A percentile compares a stretch with the other conserved stretches of the same genome.
Evolutionary conservation across 2,329 filamentous ascomycete genomes (phyloP).

Genomic region (Amesomyces nigricolor): DNA sequence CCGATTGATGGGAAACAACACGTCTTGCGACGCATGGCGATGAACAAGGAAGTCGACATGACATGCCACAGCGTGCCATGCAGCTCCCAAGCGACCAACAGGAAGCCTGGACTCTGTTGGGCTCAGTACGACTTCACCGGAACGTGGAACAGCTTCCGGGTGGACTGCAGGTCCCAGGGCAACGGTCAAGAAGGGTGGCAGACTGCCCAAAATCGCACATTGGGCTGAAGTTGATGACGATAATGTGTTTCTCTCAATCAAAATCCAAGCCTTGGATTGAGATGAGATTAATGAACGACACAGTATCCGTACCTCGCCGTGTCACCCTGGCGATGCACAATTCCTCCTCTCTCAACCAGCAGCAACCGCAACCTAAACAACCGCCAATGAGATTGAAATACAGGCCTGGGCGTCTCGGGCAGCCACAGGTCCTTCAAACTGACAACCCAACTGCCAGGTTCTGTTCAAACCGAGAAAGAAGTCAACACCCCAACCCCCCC

Average conservation of each 20-base stretch:
- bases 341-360: too few species aligned
- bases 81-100: neutral
- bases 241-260: too few species aligned
- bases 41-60: slow-evolving; percentile 5
- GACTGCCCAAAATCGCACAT: slow-evolving; percentile 1
- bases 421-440: neutral
- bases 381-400: neutral
- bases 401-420: neutral
- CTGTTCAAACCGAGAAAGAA: too few species aligned
- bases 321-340: too few species aligned
- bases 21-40: slow-evolving; percentile 3
- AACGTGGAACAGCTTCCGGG: neutral
- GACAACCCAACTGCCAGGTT: neutral
- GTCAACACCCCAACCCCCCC: too few species aligned
- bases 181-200: neutral
- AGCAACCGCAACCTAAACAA: neutral
- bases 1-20: slow-evolving; percentile 8
- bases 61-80: neutral
- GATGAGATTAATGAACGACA: too few species aligned
- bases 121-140: neutral
- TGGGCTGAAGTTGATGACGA: neutral
- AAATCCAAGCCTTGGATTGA: too few species aligned
- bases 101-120: neutral
- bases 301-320: too few species aligned
- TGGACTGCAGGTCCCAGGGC: slow-evolving; percentile 5